These are phyloP conservation scores for Marchantia paleacea DNA, from an alignment of 225 moss, liverwort and hornwort species.

Conservation along the genomic window DNA sequence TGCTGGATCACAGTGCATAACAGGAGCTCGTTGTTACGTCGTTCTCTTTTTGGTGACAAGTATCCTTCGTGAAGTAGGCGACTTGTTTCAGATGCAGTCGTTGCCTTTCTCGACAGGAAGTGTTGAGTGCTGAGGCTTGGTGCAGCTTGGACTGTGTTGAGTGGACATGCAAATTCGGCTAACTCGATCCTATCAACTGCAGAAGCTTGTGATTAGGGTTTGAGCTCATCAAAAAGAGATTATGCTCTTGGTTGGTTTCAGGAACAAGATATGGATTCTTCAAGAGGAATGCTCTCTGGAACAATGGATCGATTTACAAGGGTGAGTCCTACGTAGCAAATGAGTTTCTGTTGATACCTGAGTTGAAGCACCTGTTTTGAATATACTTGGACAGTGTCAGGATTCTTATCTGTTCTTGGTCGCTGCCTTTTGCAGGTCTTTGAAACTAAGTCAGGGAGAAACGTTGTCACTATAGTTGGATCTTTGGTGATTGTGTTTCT, in stretches of 20 bases:
- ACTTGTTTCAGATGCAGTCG: background rate
- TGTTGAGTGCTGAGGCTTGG: background rate
- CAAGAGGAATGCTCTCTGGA: slow-evolving; percentile 82
- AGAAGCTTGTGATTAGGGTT: background rate
- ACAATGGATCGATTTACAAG: slow-evolving; percentile 80
- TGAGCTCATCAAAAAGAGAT: background rate
- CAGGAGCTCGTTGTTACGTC: background rate
- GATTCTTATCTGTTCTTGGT: background rate
- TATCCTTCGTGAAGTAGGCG: background rate
- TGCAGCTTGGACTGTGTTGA: background rate
- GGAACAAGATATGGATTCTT: slow-evolving; percentile 94
- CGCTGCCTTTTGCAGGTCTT: slow-evolving; percentile 57
- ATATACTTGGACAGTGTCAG: background rate
- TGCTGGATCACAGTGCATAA: background rate
- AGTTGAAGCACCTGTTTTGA: background rate
- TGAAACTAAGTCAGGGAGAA: slow-evolving; percentile 79
- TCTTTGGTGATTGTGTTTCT: slow-evolving; percentile 43
- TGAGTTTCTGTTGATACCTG: background rate
- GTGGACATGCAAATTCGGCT: background rate
- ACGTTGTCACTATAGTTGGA: slow-evolving; percentile 53
- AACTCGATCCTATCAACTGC: background rate
- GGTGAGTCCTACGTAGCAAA: slow-evolving; percentile 39
- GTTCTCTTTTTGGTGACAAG: background rate
- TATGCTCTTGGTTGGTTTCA: slow-evolving; percentile 29
- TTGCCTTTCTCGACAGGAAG: background rate